A percentile compares a stretch with the other conserved stretches of the same genome.
These are phyloP conservation scores for Leishmania braziliensis DNA, from an alignment of 208 protist genomes.

Conservation along the genomic window DNA sequence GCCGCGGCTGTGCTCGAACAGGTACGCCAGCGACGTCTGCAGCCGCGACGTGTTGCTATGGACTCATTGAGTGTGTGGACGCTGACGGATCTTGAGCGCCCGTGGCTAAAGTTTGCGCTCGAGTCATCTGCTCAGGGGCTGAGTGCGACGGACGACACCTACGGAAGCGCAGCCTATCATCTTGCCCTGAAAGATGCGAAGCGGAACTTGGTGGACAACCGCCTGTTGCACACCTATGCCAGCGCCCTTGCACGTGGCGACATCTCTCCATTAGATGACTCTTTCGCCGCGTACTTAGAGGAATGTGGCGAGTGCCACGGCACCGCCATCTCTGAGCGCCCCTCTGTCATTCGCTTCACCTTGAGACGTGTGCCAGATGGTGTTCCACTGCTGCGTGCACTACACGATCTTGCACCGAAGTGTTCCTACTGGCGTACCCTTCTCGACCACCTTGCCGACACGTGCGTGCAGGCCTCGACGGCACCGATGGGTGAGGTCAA, in stretches of 20 bases:
- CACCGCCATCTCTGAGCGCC: slow-evolving; percentile 29
- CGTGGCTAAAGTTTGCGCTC: slow-evolving; percentile 44
- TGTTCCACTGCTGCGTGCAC: slow-evolving; percentile 19
- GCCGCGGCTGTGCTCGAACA: slow-evolving; percentile 29
- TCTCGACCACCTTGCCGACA: slow-evolving; percentile 27
- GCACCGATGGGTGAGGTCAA: slow-evolving; percentile 51
- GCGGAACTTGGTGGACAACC: slow-evolving; percentile 66
- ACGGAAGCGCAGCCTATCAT: slow-evolving; percentile 9
- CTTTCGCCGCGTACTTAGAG: slow-evolving; percentile 77
- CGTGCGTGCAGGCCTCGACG: slow-evolving; percentile 21
- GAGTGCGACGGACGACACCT: neutral
- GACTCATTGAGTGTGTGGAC: slow-evolving; percentile 64
- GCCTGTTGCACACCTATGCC: slow-evolving; percentile 67
- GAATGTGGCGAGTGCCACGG: slow-evolving; percentile 84
- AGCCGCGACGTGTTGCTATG: slow-evolving; percentile 55
- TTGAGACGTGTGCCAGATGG: slow-evolving; percentile 23
- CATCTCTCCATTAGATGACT: slow-evolving; percentile 41
- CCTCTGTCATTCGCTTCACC: slow-evolving; percentile 52
- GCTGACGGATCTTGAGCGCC: slow-evolving; percentile 60
- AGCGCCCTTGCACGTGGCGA: slow-evolving; percentile 46
- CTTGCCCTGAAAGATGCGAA: slow-evolving; percentile 64
- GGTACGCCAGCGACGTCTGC: slow-evolving; percentile 35
- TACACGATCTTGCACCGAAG: slow-evolving; percentile 59
- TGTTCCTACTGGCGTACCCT: slow-evolving; percentile 81
- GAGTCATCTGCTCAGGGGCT: neutral